phyloP scores from a whole-genome alignment of 352 stramenopile species.

The Globisporangium viniferum region DNA sequence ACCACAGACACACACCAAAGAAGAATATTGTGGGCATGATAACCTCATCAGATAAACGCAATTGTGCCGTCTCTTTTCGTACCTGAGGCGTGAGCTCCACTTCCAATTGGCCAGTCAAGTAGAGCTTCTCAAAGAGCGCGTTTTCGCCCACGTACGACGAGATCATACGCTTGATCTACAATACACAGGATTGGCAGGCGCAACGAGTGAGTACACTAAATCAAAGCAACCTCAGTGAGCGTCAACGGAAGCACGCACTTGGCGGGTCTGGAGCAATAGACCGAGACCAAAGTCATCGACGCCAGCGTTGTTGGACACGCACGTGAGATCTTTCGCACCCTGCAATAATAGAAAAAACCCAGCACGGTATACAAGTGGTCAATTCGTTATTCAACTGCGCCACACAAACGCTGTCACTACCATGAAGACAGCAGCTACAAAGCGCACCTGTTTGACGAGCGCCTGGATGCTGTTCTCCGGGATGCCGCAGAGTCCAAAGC shows the following conservation, averaged over 20 bases:
- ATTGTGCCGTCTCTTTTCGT: neutral
- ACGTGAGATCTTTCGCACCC: constrained; percentile 84
- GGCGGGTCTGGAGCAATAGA: constrained; percentile 89
- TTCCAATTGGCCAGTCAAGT: constrained; percentile 90
- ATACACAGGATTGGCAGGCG: neutral
- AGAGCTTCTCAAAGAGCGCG: constrained; percentile 91
- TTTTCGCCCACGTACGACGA: constrained; percentile 97
- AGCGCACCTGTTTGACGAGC: constrained; percentile 64
- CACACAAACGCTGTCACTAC: neutral
- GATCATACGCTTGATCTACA: constrained; percentile 95
- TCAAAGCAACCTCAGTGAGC: too few species aligned
- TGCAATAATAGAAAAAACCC: constrained; percentile 13
- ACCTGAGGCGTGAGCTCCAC: constrained; percentile 96
- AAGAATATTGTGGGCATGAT: neutral
- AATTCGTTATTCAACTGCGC: neutral
- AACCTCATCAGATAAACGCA: too few species aligned
- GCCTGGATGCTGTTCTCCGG: constrained; percentile 89
- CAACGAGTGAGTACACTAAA: neutral
- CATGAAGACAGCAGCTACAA: neutral
- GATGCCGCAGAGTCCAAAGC: constrained; percentile 91
- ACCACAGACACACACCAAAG: neutral
- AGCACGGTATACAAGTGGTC: neutral
- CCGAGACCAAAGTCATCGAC: constrained; percentile 94
- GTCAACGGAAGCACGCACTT: constrained; percentile 33
- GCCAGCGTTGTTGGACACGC: constrained; percentile 92